Conservation (phyloP, 2,329 filamentous ascomycete genomes). For the Emmonsiellopsis sp. region DNA sequence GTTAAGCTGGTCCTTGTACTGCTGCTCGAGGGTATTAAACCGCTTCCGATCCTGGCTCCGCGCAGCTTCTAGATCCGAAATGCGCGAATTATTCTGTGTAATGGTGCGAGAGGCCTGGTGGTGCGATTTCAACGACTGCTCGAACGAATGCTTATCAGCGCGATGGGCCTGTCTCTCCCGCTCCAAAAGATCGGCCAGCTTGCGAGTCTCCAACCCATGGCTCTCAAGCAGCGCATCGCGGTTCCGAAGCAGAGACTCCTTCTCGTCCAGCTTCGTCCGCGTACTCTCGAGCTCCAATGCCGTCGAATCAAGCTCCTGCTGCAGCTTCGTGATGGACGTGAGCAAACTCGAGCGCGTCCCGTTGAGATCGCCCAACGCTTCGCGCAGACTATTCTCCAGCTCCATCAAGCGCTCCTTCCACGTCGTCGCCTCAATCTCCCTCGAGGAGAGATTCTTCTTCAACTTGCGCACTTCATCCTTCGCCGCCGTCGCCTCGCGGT, state of each 20-base stretch:
- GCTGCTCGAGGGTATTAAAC: slow-evolving; percentile 64
- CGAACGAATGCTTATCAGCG: slow-evolving; percentile 77
- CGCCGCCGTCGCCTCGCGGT: slow-evolving; percentile 66
- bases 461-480: slow-evolving; percentile 80
- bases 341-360: slow-evolving; percentile 79
- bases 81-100: slow-evolving; percentile 72
- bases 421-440: slow-evolving; percentile 79
- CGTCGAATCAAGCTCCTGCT: slow-evolving; percentile 77
- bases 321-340: slow-evolving; percentile 76
- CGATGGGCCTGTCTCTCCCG: slow-evolving; percentile 80
- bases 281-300: slow-evolving; percentile 71
- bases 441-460: slow-evolving; percentile 70
- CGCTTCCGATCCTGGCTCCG: slow-evolving; percentile 69
- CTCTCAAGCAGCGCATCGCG: slow-evolving; percentile 82
- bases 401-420: slow-evolving; percentile 89
- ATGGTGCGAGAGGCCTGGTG: slow-evolving; percentile 80
- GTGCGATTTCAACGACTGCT: slow-evolving; percentile 78
- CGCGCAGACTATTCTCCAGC: slow-evolving; percentile 77
- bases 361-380: slow-evolving; percentile 77
- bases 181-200: slow-evolving; percentile 77
- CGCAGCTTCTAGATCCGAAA: slow-evolving; percentile 74
- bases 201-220: slow-evolving; percentile 75
- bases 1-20: slow-evolving; percentile 74
- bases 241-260: slow-evolving; percentile 80
- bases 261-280: slow-evolving; percentile 72